These are phyloP conservation scores for Huntiella decipiens DNA, from an alignment of 2,329 filamentous ascomycete genomes.

Conservation along the genomic window DNA sequence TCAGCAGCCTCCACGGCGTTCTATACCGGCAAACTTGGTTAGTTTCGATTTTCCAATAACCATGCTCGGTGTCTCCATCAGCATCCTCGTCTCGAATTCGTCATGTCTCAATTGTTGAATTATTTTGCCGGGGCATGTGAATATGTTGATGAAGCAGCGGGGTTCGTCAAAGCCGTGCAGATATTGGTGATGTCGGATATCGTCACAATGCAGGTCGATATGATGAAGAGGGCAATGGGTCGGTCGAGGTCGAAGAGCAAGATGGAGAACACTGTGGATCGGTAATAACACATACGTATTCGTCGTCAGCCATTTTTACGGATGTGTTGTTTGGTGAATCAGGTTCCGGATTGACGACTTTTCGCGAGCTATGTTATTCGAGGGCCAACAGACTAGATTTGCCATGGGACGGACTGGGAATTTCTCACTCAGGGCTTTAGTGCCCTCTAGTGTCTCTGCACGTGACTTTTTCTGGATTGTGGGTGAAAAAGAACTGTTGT, in stretches of 20 bases:
- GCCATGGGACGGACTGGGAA: conserved; percentile 8
- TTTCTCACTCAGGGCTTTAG: conserved; percentile 11
- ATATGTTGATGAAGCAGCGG: no score
- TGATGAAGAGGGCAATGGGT: background rate
- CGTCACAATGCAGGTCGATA: conserved; percentile 14
- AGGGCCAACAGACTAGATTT: conserved; percentile 11
- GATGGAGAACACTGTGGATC: conserved; percentile 2
- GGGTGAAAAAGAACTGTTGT: conserved; percentile 7
- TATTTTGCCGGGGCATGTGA: background rate
- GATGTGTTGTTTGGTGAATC: conserved; percentile 18
- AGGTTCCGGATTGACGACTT: conserved; percentile 11
- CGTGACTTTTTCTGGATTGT: conserved; percentile 11
- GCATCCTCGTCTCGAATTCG: background rate
- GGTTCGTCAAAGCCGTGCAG: background rate
- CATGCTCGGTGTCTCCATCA: background rate
- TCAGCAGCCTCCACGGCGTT: conserved; percentile 96
- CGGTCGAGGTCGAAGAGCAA: background rate
- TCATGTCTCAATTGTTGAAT: background rate
- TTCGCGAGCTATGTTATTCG: conserved; percentile 12
- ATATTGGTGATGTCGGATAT: conserved; percentile 12
- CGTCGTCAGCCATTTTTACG: conserved; percentile 63
- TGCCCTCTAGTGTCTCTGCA: conserved; percentile 10
- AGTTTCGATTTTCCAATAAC: conserved; percentile 2
- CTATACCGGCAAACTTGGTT: conserved; percentile 26
- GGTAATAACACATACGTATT: conserved; percentile 51